These are phyloP conservation scores for Harringtonia aguacate DNA, from an alignment of 2,329 filamentous ascomycete genomes.

Conservation along the genomic window DNA sequence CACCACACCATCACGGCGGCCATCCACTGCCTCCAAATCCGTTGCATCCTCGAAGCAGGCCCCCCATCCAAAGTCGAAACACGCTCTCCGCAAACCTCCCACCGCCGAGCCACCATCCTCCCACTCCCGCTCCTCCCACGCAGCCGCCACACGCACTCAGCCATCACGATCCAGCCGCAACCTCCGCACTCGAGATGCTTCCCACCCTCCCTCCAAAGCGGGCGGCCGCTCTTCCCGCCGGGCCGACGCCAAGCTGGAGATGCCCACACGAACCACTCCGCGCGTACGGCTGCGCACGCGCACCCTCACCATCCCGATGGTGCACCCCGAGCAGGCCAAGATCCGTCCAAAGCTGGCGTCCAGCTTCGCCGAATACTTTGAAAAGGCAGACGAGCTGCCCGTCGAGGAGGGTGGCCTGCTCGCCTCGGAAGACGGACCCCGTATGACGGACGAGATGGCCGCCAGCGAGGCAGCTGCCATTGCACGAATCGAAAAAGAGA, in stretches of 20 bases:
- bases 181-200: conserved; percentile 8
- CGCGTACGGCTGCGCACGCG: conserved; percentile 40
- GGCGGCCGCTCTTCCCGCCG: conserved; percentile 1
- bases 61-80: too few relatives aligned
- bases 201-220: background rate
- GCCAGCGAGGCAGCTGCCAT: conserved; percentile 60
- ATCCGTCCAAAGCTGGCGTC: conserved; percentile 41
- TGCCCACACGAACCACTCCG: conserved; percentile 22
- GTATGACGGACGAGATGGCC: conserved; percentile 51
- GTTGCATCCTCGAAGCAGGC: background rate
- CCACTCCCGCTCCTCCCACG: conserved; percentile 22
- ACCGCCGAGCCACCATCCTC: conserved; percentile 2
- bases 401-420: conserved; percentile 49
- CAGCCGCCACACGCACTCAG: conserved; percentile 26
- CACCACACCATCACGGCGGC: conserved; percentile 4
- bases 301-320: conserved; percentile 39
- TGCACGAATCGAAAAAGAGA: conserved; percentile 59
- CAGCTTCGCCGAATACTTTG: conserved; percentile 48
- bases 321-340: conserved; percentile 48
- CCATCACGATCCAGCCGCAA: conserved; percentile 16
- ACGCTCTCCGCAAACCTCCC: background rate
- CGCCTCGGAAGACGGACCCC: conserved; percentile 41
- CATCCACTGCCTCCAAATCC: background rate
- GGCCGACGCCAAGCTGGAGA: conserved; percentile 6
- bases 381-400: conserved; percentile 36